Evolutionary conservation across 257 asterid genomes (phyloP).

Genomic region (Eucommia ulmoides): DNA sequence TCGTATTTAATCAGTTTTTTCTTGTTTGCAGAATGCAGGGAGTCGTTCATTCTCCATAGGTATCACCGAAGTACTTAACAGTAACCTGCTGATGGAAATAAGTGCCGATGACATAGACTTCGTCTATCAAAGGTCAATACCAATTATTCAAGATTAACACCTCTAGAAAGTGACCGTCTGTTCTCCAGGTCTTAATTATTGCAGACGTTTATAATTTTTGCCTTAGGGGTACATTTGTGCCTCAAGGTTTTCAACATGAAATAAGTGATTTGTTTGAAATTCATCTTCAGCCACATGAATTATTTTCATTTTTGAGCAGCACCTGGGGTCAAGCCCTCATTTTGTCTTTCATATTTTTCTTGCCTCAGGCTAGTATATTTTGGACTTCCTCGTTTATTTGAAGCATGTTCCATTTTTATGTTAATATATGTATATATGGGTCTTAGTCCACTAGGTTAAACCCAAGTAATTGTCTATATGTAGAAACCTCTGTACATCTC

Average conservation of each 20-base stretch:
- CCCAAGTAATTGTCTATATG: too few species aligned
- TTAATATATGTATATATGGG: too few species aligned
- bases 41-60: constrained; percentile 84
- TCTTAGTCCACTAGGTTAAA: too few species aligned
- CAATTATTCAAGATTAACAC: too few species aligned
- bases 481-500: too few species aligned
- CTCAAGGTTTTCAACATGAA: too few species aligned
- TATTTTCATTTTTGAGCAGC: background rate
- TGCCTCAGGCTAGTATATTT: background rate
- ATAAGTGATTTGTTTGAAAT: too few species aligned
- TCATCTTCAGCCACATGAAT: background rate
- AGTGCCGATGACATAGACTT: constrained; percentile 92
- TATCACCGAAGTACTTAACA: constrained; percentile 80
- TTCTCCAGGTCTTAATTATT: too few species aligned
- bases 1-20: constrained; percentile 14
- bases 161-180: background rate
- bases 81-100: constrained; percentile 79
- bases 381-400: too few species aligned
- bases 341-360: background rate
- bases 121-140: constrained; percentile 72
- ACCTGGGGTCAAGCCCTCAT: background rate
- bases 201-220: too few species aligned
- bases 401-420: background rate
- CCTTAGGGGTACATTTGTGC: too few species aligned
- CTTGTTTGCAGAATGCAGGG: constrained; percentile 62